Evolutionary conservation across 2,329 filamentous ascomycete species (phyloP).

Genomic region (Exophiala mesophila): DNA sequence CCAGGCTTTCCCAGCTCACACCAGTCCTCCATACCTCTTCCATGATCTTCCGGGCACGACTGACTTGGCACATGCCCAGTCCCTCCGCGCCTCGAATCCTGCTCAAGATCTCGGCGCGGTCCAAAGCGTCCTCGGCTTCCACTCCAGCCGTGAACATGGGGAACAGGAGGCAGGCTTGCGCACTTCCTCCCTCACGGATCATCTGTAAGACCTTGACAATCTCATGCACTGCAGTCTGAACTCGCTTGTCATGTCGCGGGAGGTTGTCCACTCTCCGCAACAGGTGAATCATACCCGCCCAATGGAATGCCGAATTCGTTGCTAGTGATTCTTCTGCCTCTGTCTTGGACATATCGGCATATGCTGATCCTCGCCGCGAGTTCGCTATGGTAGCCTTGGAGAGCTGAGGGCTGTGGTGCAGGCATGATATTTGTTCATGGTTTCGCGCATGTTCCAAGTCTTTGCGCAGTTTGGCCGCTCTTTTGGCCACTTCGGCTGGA

Average conservation of each 20-base stretch:
- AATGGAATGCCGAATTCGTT: slow-evolving; percentile 74
- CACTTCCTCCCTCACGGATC: slow-evolving; percentile 62
- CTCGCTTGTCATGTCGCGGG: slow-evolving; percentile 51
- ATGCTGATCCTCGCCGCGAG: slow-evolving; percentile 29
- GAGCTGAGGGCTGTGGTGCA: slow-evolving; percentile 34
- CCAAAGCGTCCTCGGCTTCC: slow-evolving; percentile 55
- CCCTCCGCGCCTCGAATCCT: slow-evolving; percentile 64
- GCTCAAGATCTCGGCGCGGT: slow-evolving; percentile 58
- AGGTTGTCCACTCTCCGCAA: slow-evolving; percentile 67
- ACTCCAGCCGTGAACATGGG: slow-evolving; percentile 81
- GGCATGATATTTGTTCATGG: slow-evolving; percentile 35
- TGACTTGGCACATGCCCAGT: slow-evolving; percentile 71
- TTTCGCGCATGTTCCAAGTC: slow-evolving; percentile 56
- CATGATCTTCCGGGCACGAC: slow-evolving; percentile 60
- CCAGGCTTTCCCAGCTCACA: slow-evolving; percentile 63
- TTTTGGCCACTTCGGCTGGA: slow-evolving; percentile 46
- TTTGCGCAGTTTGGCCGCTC: slow-evolving; percentile 56
- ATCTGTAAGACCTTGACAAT: slow-evolving; percentile 60
- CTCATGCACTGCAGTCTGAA: slow-evolving; percentile 58
- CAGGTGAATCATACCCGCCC: slow-evolving; percentile 70
- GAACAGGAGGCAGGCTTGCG: slow-evolving; percentile 71
- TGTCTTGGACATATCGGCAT: slow-evolving; percentile 50
- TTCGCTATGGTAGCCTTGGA: slow-evolving; percentile 23
- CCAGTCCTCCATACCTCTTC: slow-evolving; percentile 65
- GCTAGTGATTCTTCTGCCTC: slow-evolving; percentile 62